A percentile compares a stretch with the other conserved stretches of the same genome.
Evolutionary conservation across 1,284 basidiomycete species (phyloP).

Genomic region (Trametes hirsuta): DNA sequence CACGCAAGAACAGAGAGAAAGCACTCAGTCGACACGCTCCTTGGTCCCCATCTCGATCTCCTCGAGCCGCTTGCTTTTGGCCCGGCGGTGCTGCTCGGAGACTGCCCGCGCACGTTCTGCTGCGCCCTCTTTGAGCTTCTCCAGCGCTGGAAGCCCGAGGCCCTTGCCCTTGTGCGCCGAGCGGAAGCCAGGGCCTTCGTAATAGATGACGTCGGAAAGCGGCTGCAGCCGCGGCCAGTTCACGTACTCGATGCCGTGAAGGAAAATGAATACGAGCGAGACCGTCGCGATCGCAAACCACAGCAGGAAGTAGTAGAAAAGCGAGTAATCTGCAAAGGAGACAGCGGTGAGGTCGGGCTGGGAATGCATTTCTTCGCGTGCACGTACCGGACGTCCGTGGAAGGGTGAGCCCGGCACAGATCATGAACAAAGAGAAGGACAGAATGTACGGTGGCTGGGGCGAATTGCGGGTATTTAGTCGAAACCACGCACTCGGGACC

Average conservation of each 20-base stretch:
- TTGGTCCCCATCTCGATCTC: conserved; percentile 65
- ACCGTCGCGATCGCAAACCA: conserved; percentile 72
- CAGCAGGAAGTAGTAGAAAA: conserved; percentile 78
- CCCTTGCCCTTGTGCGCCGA: conserved; percentile 81
- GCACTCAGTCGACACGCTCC: conserved; percentile 59
- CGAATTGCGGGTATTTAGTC: conserved; percentile 16
- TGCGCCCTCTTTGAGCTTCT: conserved; percentile 38
- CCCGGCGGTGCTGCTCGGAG: conserved; percentile 41
- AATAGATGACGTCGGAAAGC: conserved; percentile 83
- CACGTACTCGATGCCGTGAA: conserved; percentile 87
- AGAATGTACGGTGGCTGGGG: conserved; percentile 83
- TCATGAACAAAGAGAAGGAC: conserved; percentile 85
- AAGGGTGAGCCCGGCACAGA: conserved; percentile 81
- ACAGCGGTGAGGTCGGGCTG: conserved; percentile 48
- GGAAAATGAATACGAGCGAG: conserved; percentile 71
- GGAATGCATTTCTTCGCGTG: conserved; percentile 22
- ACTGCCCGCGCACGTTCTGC: conserved; percentile 38
- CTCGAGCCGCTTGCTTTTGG: conserved; percentile 46
- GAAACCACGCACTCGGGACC: background rate
- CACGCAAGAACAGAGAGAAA: background rate
- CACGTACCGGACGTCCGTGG: conserved; percentile 83
- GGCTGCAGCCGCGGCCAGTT: conserved; percentile 93
- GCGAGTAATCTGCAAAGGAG: conserved; percentile 66
- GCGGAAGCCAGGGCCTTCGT: conserved; percentile 85
- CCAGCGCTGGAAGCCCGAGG: conserved; percentile 43